Base-by-base conservation (phyloP, 805 yeast genomes). In the Pichia paraexigua region DNA sequence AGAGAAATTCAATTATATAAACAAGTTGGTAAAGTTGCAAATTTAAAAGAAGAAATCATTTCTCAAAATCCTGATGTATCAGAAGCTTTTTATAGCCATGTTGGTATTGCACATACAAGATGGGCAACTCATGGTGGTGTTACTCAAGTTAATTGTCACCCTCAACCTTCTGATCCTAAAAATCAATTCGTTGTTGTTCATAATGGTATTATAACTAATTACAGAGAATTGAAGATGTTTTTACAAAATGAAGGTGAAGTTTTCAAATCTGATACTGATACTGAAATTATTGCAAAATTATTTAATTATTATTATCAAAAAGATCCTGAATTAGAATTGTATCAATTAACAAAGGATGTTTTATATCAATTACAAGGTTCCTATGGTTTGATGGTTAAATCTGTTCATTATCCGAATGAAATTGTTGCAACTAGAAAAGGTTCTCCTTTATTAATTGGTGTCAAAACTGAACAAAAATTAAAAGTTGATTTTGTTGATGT, bases 81-180 rank as follows among this genome's bases (percentile, higher is more conserved):
- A 28, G 82, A 79, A 54, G 75, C 80, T 21, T 90, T 88, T 65
- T 83, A 80, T 60, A 81, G 85, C 67, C 99, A 94, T 66, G 90
- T 83, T 54, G 99, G 96, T 66, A 94, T 94, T 68, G 98, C 99
- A 24, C 99, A 94, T 72, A 94, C 99, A 15, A 87, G 99, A 76
- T 94, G 99, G 99, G 99, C 99, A 48, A 94, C 99, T 40, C 99
- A 94, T 70, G 99, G 99, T 70, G 87, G 83, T 62, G 97, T 97
- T 52, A 82, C 80, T 58, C 80, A 77, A 56, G 61, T 69, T 55
- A 94, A 94, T 75, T 94, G 98, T 67, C 99, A 94, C 69, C 99
- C 99, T 46, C 98, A 92, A 67, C 76, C 92, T 58, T 88, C 97
- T 1, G 99, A 89, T 67, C 77, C 79, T 11, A 70, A 71, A 45